phyloP scores from a whole-genome alignment of 768 basidiomycete genomes.

The Podaxis sp. region DNA sequence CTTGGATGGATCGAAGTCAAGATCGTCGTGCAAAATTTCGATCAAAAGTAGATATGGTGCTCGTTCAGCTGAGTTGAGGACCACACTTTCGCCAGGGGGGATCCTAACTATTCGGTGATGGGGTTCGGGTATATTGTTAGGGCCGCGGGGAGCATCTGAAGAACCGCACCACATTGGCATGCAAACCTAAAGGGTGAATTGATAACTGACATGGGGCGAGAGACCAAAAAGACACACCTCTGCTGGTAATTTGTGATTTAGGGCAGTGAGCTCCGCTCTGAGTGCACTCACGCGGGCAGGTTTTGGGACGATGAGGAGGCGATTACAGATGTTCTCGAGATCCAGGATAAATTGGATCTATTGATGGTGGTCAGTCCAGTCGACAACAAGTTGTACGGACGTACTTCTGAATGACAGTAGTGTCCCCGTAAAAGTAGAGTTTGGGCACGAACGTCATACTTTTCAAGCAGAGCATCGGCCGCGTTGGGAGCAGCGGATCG shows the following conservation, averaged over 20 bases:
- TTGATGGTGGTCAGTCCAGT: constrained; percentile 17
- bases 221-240: constrained; percentile 54
- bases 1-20: constrained; percentile 88
- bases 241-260: constrained; percentile 95
- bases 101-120: constrained; percentile 97
- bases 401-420: constrained; percentile 84
- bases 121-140: constrained; percentile 47
- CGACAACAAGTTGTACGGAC: constrained; percentile 21
- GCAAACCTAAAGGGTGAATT: constrained; percentile 53
- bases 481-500: constrained; percentile 42
- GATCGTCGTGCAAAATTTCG: constrained; percentile 85
- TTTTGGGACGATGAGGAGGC: constrained; percentile 87
- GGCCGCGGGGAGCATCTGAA: constrained; percentile 49
- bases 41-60: constrained; percentile 92
- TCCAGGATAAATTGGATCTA: constrained; percentile 85
- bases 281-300: constrained; percentile 96
- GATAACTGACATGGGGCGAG: background rate
- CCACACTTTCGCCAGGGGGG: constrained; percentile 96
- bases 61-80: constrained; percentile 95
- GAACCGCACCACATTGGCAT: constrained; percentile 88
- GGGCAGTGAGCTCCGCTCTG: constrained; percentile 88
- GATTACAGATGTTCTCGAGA: constrained; percentile 90
- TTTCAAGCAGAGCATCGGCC: constrained; percentile 59
- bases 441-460: constrained; percentile 68
- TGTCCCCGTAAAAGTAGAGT: constrained; percentile 76